Conservation (phyloP, 2,329 filamentous ascomycete genomes). For the Aureobasidium subglaciale region DNA sequence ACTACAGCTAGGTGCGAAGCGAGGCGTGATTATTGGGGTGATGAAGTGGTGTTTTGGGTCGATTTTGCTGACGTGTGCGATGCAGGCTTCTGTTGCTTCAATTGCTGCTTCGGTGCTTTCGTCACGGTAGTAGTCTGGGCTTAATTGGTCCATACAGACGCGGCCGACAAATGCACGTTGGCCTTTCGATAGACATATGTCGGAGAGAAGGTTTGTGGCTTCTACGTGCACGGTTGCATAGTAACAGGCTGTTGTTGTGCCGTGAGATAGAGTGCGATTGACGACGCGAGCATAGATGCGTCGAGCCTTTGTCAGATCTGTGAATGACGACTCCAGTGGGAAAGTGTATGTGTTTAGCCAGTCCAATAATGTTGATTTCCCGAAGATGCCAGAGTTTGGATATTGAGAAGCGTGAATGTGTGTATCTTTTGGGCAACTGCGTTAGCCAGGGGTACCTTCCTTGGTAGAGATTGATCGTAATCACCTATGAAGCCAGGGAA, state of each 20-base stretch:
- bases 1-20: constrained; percentile 53
- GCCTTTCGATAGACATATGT: constrained; percentile 69
- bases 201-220: constrained; percentile 84
- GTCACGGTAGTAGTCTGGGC: constrained; percentile 75
- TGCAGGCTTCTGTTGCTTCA: constrained; percentile 35
- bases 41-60: constrained; percentile 62
- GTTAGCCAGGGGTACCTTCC: background rate
- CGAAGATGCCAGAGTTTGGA: constrained; percentile 88
- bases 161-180: constrained; percentile 88
- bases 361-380: constrained; percentile 82
- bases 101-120: constrained; percentile 56
- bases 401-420: constrained; percentile 95
- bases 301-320: constrained; percentile 54
- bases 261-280: constrained; percentile 72
- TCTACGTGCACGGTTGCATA: constrained; percentile 83
- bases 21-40: constrained; percentile 69
- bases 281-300: constrained; percentile 73
- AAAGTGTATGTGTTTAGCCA: constrained; percentile 96
- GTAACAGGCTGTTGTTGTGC: constrained; percentile 92
- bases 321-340: constrained; percentile 75
- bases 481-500: constrained; percentile 76
- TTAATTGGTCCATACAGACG: constrained; percentile 86
- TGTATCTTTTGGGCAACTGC: constrained; percentile 55
- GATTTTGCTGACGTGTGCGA: constrained; percentile 54
- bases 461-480: constrained; percentile 19